Base-by-base conservation (phyloP, 2,329 filamentous ascomycete genomes). In the Zymoseptoria ardabiliae region DNA sequence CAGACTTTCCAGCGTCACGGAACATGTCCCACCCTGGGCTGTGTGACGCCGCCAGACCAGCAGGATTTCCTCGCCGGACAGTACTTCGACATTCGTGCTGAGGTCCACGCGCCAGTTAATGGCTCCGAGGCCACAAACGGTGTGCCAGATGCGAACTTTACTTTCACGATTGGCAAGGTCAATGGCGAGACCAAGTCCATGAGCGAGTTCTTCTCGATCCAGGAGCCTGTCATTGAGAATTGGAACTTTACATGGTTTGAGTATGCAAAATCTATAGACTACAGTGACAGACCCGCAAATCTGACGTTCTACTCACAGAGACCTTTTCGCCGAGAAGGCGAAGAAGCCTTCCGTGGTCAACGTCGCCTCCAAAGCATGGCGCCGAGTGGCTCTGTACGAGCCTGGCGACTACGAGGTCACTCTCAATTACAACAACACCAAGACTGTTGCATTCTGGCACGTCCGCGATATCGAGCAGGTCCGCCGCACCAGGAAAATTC, bases 161-260 rank as follows among this genome's bases (percentile, higher is more conserved):
- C 83, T 50, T 86, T 90, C 68, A 88, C 85, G 58, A 87, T 94
- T 66, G 77, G 80, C 60, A 91, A 89, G 75, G 82, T 84, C 58
- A 84, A 82, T 50, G 75, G 74, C 54, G 71, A 76, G 60, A 71
- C 82, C 23, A 75, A 83, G 70, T 76, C 80, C 58, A 84, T 85
- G 49, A 78, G 85, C 17, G 76, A 84, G 49, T 91, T 84, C 76
- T 93, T 94, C 76, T 78, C 79, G n/a, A 70, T 88, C 41, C 69
- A 81, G 2, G 89, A 93, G 72, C 87, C 90, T 20, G 75, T 84
- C 71, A 76, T 94, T 17, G 90, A 95, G 79, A 86, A 80, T 64
- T 95, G 90, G 90, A 82, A 85, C 65, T 94, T 94, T 71, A 81
- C 81, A n/a, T 94, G 88, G 88, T 93, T 83, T 70, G 90, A 93